Percentiles rank a stretch among this genome's conserved stretches.
phyloP scores from a whole-genome alignment of 2,329 filamentous ascomycete genomes.

The Alternaria conjuncta region DNA sequence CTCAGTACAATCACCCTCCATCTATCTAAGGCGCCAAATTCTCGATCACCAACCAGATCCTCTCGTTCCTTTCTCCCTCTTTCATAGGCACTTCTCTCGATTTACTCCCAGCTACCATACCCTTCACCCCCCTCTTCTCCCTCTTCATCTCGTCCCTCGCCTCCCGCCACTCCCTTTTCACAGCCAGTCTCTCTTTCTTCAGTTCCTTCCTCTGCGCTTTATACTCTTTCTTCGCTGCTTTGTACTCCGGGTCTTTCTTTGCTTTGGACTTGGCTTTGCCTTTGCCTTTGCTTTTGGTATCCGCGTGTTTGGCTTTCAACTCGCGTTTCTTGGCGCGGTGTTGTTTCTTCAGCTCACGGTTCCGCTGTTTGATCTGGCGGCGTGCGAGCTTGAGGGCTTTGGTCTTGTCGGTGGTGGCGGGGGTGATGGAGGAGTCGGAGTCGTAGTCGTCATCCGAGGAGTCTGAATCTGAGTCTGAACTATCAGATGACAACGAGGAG shows the following conservation, averaged over 20 bases:
- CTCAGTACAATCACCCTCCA: too few relatives aligned
- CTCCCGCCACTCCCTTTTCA: constrained; percentile 26
- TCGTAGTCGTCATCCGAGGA: constrained; percentile 20
- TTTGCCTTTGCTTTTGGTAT: constrained; percentile 15
- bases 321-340: constrained; percentile 26
- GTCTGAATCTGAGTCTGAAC: constrained; percentile 18
- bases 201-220: constrained; percentile 29
- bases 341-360: constrained; percentile 23
- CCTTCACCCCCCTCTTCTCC: constrained; percentile 1
- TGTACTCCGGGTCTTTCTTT: constrained; percentile 32
- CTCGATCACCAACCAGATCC: constrained; percentile 42
- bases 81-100: background rate
- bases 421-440: background rate
- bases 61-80: constrained; percentile 7
- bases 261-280: constrained; percentile 24
- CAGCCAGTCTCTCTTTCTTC: constrained; percentile 17
- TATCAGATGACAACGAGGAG: constrained; percentile 32
- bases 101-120: background rate
- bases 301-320: constrained; percentile 20
- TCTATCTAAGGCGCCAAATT: constrained; percentile 23
- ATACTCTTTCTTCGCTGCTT: constrained; percentile 29
- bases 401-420: accelerated
- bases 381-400: constrained; percentile 16
- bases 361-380: constrained; percentile 12
- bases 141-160: constrained; percentile 15